Evolutionary conservation across 805 yeast genomes (phyloP).

Genomic region (Wickerhamiella azymoides): DNA sequence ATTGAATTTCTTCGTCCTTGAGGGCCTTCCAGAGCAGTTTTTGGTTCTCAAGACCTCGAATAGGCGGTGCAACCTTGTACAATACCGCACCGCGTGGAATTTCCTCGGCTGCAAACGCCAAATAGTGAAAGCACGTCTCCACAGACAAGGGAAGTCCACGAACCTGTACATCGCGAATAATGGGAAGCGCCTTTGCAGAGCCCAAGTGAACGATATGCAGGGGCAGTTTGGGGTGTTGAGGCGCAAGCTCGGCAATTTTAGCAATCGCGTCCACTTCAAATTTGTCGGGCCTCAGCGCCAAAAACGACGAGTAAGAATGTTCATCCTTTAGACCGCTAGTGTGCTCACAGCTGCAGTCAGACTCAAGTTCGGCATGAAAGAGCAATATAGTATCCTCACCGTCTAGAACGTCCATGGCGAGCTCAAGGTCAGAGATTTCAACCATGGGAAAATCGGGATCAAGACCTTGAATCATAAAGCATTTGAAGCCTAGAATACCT

Average conservation of each 20-base stretch:
- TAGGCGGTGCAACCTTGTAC: slow-evolving; percentile 93
- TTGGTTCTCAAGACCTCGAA: slow-evolving; percentile 61
- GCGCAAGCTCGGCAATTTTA: slow-evolving; percentile 51
- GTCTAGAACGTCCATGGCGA: slow-evolving; percentile 51
- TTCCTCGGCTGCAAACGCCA: slow-evolving; percentile 61
- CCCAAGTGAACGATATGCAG: slow-evolving; percentile 87
- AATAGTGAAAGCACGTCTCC: slow-evolving; percentile 90
- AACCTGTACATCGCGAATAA: slow-evolving; percentile 49
- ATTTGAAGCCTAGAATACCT: slow-evolving; percentile 91
- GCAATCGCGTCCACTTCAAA: slow-evolving; percentile 78
- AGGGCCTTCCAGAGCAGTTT: slow-evolving; percentile 67
- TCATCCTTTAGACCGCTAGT: background rate
- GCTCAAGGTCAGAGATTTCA: slow-evolving; percentile 43
- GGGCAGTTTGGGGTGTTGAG: slow-evolving; percentile 27
- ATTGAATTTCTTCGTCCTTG: slow-evolving; percentile 46
- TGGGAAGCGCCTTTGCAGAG: slow-evolving; percentile 67
- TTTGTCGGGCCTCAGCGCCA: slow-evolving; percentile 77
- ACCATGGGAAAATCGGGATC: slow-evolving; percentile 91
- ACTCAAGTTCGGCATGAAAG: slow-evolving; percentile 91
- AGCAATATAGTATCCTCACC: slow-evolving; percentile 57
- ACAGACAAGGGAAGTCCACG: slow-evolving; percentile 40
- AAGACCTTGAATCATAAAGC: slow-evolving; percentile 87
- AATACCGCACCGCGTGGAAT: slow-evolving; percentile 69
- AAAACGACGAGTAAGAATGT: slow-evolving; percentile 51
- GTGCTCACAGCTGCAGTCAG: slow-evolving; percentile 20